These are phyloP conservation scores for Gymnopus androsaceus DNA, from an alignment of 1,284 basidiomycete species.

Conservation along the genomic window DNA sequence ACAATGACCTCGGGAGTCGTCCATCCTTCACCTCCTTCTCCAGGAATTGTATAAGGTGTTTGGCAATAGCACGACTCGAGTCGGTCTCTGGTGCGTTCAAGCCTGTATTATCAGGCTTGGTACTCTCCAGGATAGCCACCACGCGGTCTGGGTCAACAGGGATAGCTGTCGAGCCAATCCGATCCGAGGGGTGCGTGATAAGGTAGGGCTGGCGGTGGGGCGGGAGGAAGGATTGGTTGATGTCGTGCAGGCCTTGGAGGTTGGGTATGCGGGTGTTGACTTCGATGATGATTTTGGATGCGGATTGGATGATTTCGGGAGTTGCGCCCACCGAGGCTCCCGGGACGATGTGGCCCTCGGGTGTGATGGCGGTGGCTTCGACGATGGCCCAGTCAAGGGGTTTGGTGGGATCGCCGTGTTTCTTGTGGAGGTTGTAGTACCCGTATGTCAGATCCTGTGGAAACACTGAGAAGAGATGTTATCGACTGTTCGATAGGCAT, in stretches of 20 bases:
- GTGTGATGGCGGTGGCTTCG: conserved; percentile 53
- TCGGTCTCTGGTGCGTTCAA: conserved; percentile 47
- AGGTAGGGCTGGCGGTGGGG: conserved; percentile 50
- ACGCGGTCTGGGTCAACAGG: conserved; percentile 52
- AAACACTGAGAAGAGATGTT: conserved; percentile 38
- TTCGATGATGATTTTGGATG: conserved; percentile 55
- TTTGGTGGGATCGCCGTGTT: conserved; percentile 43
- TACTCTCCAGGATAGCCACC: conserved; percentile 48
- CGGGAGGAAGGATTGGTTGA: conserved; percentile 47
- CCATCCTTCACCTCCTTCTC: conserved; percentile 44
- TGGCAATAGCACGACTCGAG: conserved; percentile 44
- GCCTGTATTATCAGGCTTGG: conserved; percentile 51
- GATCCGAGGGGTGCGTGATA: conserved; percentile 45
- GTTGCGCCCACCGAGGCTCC: conserved; percentile 53
- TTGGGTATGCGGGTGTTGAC: conserved; percentile 50
- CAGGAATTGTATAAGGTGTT: conserved; percentile 50
- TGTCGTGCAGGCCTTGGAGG: conserved; percentile 51
- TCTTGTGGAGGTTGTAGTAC: conserved; percentile 46
- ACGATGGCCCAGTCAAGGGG: conserved; percentile 55
- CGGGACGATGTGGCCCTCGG: conserved; percentile 51
- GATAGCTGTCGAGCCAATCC: conserved; percentile 48
- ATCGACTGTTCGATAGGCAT: neutral
- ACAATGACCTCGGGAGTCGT: conserved; percentile 44
- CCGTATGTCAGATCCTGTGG: conserved; percentile 53
- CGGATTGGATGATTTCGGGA: conserved; percentile 50